Percentiles rank a stretch among this genome's conserved stretches.
Evolutionary conservation across 2,329 filamentous ascomycete genomes (phyloP).

Genomic region (Fusarium sp.): DNA sequence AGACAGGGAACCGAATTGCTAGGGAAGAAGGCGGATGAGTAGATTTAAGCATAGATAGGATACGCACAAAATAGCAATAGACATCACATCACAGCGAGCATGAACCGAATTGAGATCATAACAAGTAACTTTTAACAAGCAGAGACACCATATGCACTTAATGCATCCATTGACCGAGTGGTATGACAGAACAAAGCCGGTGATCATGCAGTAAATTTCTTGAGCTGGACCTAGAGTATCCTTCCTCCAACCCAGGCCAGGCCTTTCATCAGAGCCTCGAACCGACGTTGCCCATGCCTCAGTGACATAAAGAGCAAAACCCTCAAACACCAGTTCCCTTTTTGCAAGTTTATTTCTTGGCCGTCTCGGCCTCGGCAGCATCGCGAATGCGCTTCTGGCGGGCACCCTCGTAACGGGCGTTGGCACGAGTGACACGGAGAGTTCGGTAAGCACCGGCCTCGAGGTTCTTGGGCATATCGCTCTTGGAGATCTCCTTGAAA

Average conservation of each 20-base stretch:
- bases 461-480: constrained; percentile 77
- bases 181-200: constrained; percentile 50
- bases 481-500: constrained; percentile 82
- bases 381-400: constrained; percentile 94
- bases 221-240: constrained; percentile 56
- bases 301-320: constrained; percentile 57
- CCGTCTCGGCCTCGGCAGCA: constrained; percentile 83
- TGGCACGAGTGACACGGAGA: constrained; percentile 85
- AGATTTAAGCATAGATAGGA: neutral
- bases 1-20: constrained; percentile 62
- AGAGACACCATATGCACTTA: constrained; percentile 34
- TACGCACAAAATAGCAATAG: neutral
- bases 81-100: neutral
- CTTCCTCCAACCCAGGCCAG: constrained; percentile 52
- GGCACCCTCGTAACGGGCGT: constrained; percentile 82
- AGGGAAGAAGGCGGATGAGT: constrained; percentile 41
- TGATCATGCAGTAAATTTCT: constrained; percentile 58
- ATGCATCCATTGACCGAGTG: constrained; percentile 48
- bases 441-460: constrained; percentile 89
- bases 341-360: constrained; percentile 80
- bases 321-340: constrained; percentile 57
- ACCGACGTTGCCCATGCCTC: constrained; percentile 53
- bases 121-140: constrained; percentile 37
- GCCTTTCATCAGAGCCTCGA: constrained; percentile 52
- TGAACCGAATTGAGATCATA: constrained; percentile 10